Base-by-base conservation (phyloP, 2,329 filamentous ascomycete species). In the Colletotrichum trifolii region DNA sequence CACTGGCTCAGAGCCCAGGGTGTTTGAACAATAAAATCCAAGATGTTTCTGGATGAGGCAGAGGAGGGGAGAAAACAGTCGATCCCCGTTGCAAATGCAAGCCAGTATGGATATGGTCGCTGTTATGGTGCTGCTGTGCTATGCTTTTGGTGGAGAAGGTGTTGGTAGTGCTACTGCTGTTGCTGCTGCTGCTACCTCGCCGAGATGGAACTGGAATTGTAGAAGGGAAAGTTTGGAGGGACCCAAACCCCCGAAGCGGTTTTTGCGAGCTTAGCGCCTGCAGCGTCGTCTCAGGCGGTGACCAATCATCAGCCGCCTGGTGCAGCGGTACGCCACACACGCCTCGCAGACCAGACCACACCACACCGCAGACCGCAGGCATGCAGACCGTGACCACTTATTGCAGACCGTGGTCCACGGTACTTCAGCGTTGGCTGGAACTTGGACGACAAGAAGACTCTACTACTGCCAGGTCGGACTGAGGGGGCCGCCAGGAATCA, bases 291-390 rank as follows among this genome's bases (percentile, higher is more conserved):
- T 66, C 48, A 50, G 53, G 53, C 60, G 69, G 69, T 67, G 69
- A 61, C 76, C 75, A 77, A 77, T 78, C 71, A 76, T 69, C 68
- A 46, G 15, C 68, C 63, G 62, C 56, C 56, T 64, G 42, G 43
- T 66, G 59, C 63, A 62, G 62, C 67, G 59, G 69, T 68, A 68
- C 71, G 73, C 72, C 73, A 72, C 69, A 68, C 73, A 72, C 69
- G 67, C 70, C 64, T 62, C 53, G 61, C 54, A 56, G 49, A 53
- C 42, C 54, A 54, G 39, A 54, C 49, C 49, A 38, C 49, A 53
- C 36, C 25, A 25, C 42, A 55, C 53, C 53, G 39, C 53, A 45
- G 42, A 47, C 43, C 54, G 15, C 50, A 54, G 46, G n/a, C 50
- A 15, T 15, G 40, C 40, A 43, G 40, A 43, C 12, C 43, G n/a